Percentiles rank a stretch among this genome's conserved stretches.
Conservation (phyloP, 805 yeast genomes). For the Allodekkera sacchari region DNA sequence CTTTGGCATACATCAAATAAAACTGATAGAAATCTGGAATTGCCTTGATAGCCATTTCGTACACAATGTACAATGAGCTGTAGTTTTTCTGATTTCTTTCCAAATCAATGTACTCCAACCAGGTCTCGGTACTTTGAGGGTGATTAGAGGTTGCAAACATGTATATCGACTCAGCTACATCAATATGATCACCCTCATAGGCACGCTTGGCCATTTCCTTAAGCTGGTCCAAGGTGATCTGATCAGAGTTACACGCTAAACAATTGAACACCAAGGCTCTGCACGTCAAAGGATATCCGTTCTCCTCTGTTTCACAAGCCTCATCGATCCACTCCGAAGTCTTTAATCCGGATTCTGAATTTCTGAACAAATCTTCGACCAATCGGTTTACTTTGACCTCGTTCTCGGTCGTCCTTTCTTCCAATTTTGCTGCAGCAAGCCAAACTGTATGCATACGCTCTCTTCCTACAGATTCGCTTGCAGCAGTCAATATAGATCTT, state of each 20-base stretch:
- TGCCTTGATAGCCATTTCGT: conserved; percentile 43
- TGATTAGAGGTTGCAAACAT: conserved; percentile 34
- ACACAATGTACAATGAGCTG: conserved; percentile 30
- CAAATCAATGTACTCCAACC: conserved; percentile 38
- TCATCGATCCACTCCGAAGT: conserved; percentile 45
- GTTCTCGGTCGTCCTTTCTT: conserved; percentile 41
- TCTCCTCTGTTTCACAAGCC: conserved; percentile 46
- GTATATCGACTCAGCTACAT: conserved; percentile 40
- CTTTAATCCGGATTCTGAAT: conserved; percentile 28
- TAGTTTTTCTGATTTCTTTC: conserved; percentile 22
- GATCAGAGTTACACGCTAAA: not conserved
- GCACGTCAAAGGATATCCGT: conserved; percentile 38
- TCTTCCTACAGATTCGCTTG: conserved; percentile 42
- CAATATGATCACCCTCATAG: conserved; percentile 15
- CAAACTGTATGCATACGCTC: conserved; percentile 47
- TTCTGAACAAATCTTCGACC: conserved; percentile 38
- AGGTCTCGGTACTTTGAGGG: conserved; percentile 38
- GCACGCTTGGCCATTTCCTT: conserved; percentile 26
- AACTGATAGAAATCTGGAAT: conserved; percentile 45
- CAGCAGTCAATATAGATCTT: conserved; percentile 45
- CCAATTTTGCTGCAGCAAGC: conserved; percentile 63
- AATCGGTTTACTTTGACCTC: conserved; percentile 39
- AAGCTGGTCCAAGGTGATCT: not conserved
- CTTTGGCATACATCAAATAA: conserved; percentile 66
- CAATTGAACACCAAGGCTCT: conserved; percentile 40